Conservation (phyloP, 2,329 filamentous ascomycete genomes). For the Penicillium hordei region DNA sequence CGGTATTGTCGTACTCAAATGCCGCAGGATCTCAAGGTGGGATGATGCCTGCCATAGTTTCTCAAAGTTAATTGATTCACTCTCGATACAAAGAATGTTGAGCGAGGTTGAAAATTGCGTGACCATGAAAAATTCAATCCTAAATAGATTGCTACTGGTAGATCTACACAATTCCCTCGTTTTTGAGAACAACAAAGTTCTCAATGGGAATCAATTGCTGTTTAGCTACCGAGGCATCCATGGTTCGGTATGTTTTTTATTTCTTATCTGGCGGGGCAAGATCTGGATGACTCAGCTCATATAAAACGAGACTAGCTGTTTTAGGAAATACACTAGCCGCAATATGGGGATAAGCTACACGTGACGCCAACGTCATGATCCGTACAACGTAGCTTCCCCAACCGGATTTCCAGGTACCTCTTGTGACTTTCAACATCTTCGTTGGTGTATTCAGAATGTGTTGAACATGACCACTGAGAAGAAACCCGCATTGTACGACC, state of each 20-base stretch:
- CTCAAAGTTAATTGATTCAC: neutral
- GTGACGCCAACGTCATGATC: slow-evolving; percentile 23
- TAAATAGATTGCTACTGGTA: neutral
- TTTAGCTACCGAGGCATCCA: neutral
- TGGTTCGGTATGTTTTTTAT: slow-evolving; percentile 3
- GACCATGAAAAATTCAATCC: neutral
- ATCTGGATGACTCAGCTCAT: slow-evolving; percentile 8
- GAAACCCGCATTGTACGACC: slow-evolving; percentile 43
- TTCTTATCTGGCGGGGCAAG: slow-evolving; percentile 9
- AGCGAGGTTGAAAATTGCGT: neutral
- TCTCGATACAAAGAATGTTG: slow-evolving; percentile 2
- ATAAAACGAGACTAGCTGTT: slow-evolving; percentile 5
- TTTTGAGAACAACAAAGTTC: neutral
- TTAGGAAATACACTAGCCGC: slow-evolving; percentile 10
- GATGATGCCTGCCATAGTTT: neutral
- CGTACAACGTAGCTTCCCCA: slow-evolving; percentile 14
- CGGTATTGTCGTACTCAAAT: slow-evolving; percentile 4
- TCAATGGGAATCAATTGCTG: neutral
- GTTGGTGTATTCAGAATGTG: slow-evolving; percentile 25
- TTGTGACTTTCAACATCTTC: neutral
- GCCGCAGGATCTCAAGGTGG: neutral
- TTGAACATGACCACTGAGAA: slow-evolving; percentile 32
- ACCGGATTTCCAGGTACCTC: slow-evolving; percentile 13
- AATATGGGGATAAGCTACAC: slow-evolving; percentile 12
- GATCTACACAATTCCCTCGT: neutral